Base-by-base conservation (phyloP, 83 land plant species). In the Picea engelmannii region DNA sequence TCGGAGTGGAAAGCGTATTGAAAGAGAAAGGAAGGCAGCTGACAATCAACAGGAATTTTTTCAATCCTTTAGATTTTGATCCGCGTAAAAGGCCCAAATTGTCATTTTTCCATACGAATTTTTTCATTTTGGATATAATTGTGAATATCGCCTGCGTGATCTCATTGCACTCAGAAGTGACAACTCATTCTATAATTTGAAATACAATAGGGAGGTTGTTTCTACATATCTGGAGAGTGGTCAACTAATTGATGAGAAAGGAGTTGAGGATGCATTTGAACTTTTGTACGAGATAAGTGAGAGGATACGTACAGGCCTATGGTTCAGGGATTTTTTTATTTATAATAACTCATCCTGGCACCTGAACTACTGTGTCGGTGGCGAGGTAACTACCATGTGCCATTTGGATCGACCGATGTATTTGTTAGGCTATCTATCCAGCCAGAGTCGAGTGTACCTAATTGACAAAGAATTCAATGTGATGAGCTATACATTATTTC, bases 341-440 rank as follows among this genome's bases (percentile, higher is more conserved):
- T 97, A 97, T 84, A 97, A 92, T 87, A 97, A 97, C 80, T 97
- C 99, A 60, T 80, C 98, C 42, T 95, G 96, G 98, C 83, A 95
- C 23, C 94, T 97, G 6, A 97, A 95, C 81, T 97, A 97, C 80
- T 97, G 98, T 85, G 99, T 97, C 86, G 99, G 99, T 80, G 99
- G 99, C 62, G 99, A 97, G 99, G 98, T 97, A 35, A 96, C 99
- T 24, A 97, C 98, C 38, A 97, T 97, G 98, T 97, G 88, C 82
- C 99, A 97, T 78, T 90, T 97, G 88, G 99, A 97, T 73, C 95
- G 98, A 16, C 99, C 99, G 17, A 97, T 97, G 99, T 97, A 97
- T 81, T 84, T 97, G 79, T 83, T 97, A 66, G 99, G 99, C 5
- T 97, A 97, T 82, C 90, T 97, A 79, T 98, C 99, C 8, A 89